Percentiles rank a stretch among this genome's conserved stretches.
These are phyloP conservation scores for Stephanodiscus minutulus DNA, from an alignment of 108 stramenopile species.

Conservation along the genomic window DNA sequence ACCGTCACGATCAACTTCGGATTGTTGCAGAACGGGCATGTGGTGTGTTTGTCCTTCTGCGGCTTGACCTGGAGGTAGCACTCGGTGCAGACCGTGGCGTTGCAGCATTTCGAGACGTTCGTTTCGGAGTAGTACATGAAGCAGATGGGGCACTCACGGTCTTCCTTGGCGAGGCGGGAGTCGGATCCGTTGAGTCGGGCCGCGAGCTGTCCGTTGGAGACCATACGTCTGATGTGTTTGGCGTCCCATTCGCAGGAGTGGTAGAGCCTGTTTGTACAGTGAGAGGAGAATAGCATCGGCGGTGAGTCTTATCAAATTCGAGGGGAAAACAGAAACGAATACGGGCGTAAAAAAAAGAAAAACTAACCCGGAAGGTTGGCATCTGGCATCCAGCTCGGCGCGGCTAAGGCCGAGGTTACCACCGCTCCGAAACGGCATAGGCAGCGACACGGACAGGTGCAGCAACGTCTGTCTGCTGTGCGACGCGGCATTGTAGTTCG, in stretches of 20 bases:
- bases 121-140: slow-evolving; percentile 73
- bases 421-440: slow-evolving; percentile 28
- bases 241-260: slow-evolving; percentile 75
- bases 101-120: slow-evolving; percentile 82
- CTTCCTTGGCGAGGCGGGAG: slow-evolving; percentile 35
- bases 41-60: slow-evolving; percentile 59
- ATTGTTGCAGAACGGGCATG: slow-evolving; percentile 80
- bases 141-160: slow-evolving; percentile 89
- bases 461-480: background rate
- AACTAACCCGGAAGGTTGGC: slow-evolving; percentile 75
- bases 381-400: slow-evolving; percentile 70
- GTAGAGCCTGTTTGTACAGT: slow-evolving; percentile 65
- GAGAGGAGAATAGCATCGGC: too few relatives aligned
- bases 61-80: slow-evolving; percentile 84
- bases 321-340: background rate
- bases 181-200: slow-evolving; percentile 70
- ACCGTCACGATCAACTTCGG: slow-evolving; percentile 52
- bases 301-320: too few relatives aligned
- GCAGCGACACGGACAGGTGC: slow-evolving; percentile 6
- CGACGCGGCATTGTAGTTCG: slow-evolving; percentile 7
- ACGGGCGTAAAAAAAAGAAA: slow-evolving; percentile 9
- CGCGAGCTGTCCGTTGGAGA: slow-evolving; percentile 73
- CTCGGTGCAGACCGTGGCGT: slow-evolving; percentile 83
- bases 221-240: slow-evolving; percentile 69
- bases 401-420: slow-evolving; percentile 58